Base-by-base conservation (phyloP, 495 filamentous ascomycete genomes). In the Lindgomyces ingoldianus region DNA sequence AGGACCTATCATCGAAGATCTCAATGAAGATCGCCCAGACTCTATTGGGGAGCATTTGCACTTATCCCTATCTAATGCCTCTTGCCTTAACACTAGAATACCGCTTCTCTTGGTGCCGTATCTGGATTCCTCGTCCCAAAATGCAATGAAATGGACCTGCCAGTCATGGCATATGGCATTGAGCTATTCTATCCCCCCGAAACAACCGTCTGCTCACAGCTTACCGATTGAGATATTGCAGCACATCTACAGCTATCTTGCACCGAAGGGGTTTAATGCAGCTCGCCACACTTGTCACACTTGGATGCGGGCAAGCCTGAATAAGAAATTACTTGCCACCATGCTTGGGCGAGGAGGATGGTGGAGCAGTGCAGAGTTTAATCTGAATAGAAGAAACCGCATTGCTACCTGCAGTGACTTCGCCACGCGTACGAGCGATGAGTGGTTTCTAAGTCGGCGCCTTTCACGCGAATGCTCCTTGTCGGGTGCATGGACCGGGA, bases 241-340 rank as follows among this genome's bases (percentile, higher is more conserved):
- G 42, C 77, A 83, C 3, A 84, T 90, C 3, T 85, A 83, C 60
- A 60, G 57, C 10, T 75, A 81, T 63, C 74, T 89, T 4, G 72
- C 74, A 11, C 86, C 88, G 0, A 58, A 76, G 4, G 85, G 88
- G 66, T 90, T 91, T 69, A 80, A 91, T 67, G 79, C 84, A 64
- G 86, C 87, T 12, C 79, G 88, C 48, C 81, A 84, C 54, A 82
- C 83, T 9, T 91, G 89, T 65, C 81, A 81, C 48, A 76, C 76
- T 49, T 91, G 87, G 89, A 85, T 88, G 79, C 77, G 80, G 14
- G 80, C 81, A 33, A 85, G 86, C 42, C 74, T 91, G n/a, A 75
- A 87, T 25, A 67, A 70, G 39, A 72, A 64, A 0, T 65, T 90
- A 8, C 75, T 90, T 22, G 72, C 77, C 4, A 66, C 50, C 25